Percentiles rank a stretch among this genome's conserved stretches.
These are phyloP conservation scores for Leccinum truebloodii DNA, from an alignment of 768 basidiomycete species.

Conservation along the genomic window DNA sequence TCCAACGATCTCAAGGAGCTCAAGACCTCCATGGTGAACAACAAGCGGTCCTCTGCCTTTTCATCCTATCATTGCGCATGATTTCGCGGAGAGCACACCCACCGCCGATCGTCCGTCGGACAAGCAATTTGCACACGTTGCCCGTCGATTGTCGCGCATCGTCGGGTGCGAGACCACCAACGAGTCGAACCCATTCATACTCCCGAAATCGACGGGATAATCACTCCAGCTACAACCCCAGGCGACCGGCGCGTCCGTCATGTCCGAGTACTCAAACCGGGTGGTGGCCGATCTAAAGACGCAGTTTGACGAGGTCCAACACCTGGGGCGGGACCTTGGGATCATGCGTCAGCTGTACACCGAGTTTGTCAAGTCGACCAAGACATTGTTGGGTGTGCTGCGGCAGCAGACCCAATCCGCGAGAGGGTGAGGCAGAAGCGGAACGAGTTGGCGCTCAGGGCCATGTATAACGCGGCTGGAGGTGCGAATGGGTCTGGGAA, in stretches of 20 bases:
- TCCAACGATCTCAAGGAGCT: slow-evolving; percentile 89
- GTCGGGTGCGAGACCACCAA: slow-evolving; percentile 47
- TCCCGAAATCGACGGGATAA: slow-evolving; percentile 68
- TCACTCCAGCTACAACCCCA: slow-evolving; percentile 61
- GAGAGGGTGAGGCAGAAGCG: too few relatives aligned
- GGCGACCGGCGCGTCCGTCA: slow-evolving; percentile 71
- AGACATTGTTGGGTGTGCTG: too few relatives aligned
- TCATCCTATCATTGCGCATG: slow-evolving; percentile 50
- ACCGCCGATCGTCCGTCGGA: slow-evolving; percentile 67
- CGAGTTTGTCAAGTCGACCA: too few relatives aligned
- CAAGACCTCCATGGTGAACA: too few relatives aligned
- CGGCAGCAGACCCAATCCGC: too few relatives aligned
- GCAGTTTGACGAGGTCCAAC: slow-evolving; percentile 94
- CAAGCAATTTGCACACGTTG: slow-evolving; percentile 69
- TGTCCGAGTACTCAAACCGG: slow-evolving; percentile 70
- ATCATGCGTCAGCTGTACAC: too few relatives aligned
- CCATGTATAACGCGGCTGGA: too few relatives aligned
- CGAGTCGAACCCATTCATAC: slow-evolving; percentile 38
- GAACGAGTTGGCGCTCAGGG: too few relatives aligned
- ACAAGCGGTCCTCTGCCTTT: slow-evolving; percentile 54
- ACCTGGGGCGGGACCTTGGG: slow-evolving; percentile 88
- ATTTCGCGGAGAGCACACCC: slow-evolving; percentile 68
- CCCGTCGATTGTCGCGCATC: slow-evolving; percentile 72
- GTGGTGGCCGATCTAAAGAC: slow-evolving; percentile 85
- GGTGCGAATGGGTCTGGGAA: too few relatives aligned